These are phyloP conservation scores for Puya raimondii DNA, from an alignment of 176 grass and related monocot genomes.

Conservation along the genomic window DNA sequence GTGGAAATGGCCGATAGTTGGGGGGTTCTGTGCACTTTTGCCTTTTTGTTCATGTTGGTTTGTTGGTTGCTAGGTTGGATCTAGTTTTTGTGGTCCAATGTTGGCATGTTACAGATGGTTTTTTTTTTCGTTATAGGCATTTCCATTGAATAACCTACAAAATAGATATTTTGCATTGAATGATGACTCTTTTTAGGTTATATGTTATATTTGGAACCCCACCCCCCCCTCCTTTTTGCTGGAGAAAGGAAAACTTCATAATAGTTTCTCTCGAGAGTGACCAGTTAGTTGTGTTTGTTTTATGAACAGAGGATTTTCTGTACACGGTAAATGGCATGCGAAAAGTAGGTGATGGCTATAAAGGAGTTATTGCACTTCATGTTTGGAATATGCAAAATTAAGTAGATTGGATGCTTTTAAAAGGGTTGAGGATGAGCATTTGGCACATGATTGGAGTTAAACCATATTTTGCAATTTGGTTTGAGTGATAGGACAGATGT, in stretches of 20 bases:
- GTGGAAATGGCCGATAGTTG: too few relatives aligned
- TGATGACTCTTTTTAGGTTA: too few relatives aligned
- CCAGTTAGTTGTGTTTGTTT: neutral
- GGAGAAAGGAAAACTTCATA: neutral
- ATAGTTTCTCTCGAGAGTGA: neutral
- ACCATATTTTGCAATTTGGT: neutral
- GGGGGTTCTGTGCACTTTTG: too few relatives aligned
- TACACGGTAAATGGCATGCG: neutral
- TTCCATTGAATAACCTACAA: too few relatives aligned
- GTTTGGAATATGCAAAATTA: neutral
- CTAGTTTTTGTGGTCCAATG: too few relatives aligned
- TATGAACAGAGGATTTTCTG: neutral
- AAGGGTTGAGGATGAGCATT: neutral
- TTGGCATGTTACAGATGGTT: too few relatives aligned
- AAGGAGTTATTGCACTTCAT: neutral
- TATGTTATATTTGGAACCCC: too few relatives aligned
- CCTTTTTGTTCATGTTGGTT: too few relatives aligned
- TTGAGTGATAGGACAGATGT: neutral
- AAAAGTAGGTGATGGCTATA: neutral
- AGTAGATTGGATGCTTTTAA: neutral
- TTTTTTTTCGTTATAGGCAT: too few relatives aligned
- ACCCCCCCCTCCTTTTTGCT: neutral
- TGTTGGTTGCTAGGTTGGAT: too few relatives aligned
- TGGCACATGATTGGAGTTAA: neutral
- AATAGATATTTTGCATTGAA: too few relatives aligned